Percentiles rank a stretch among this genome's conserved stretches.
Conservation (phyloP, 495 filamentous ascomycete genomes). For the Penicillium chermesinum region DNA sequence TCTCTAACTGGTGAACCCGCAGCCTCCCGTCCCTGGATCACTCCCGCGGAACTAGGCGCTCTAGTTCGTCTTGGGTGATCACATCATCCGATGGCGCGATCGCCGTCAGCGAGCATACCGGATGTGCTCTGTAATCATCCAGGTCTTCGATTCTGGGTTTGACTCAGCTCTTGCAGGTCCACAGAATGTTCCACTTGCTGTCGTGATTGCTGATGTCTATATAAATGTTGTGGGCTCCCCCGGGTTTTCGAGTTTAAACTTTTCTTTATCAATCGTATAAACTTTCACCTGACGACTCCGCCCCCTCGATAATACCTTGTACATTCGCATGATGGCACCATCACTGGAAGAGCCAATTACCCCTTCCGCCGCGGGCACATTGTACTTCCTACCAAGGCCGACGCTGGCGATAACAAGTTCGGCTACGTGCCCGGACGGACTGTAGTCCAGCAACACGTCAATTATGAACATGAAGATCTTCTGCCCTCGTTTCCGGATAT, state of each 20-base stretch:
- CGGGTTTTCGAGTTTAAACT: slow-evolving; percentile 4
- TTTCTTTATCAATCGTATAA: slow-evolving; percentile 5
- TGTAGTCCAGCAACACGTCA: slow-evolving; percentile 36
- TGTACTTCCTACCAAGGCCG: slow-evolving; percentile 17
- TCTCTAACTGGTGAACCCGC: slow-evolving; percentile 6
- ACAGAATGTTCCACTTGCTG: slow-evolving; percentile 1
- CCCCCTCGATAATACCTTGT: neutral
- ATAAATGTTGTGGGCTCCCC: slow-evolving; percentile 2
- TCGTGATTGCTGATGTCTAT: slow-evolving; percentile 5
- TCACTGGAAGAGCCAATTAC: slow-evolving; percentile 28
- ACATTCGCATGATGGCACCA: slow-evolving; percentile 26
- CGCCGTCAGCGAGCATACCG: neutral
- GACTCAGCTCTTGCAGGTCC: slow-evolving; percentile 12
- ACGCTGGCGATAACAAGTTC: slow-evolving; percentile 27
- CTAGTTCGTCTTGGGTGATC: slow-evolving; percentile 19
- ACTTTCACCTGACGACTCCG: neutral
- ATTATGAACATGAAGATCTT: slow-evolving; percentile 53
- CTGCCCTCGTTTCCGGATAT: slow-evolving; percentile 53
- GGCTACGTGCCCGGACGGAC: slow-evolving; percentile 48
- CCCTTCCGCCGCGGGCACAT: slow-evolving; percentile 10
- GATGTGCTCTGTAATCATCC: slow-evolving; percentile 17
- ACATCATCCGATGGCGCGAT: slow-evolving; percentile 31
- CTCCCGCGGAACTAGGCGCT: neutral
- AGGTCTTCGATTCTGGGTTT: slow-evolving; percentile 15
- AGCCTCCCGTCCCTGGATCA: neutral